These are phyloP conservation scores for Pisolithus microcarpus DNA, from an alignment of 768 basidiomycete genomes.

Conservation along the genomic window DNA sequence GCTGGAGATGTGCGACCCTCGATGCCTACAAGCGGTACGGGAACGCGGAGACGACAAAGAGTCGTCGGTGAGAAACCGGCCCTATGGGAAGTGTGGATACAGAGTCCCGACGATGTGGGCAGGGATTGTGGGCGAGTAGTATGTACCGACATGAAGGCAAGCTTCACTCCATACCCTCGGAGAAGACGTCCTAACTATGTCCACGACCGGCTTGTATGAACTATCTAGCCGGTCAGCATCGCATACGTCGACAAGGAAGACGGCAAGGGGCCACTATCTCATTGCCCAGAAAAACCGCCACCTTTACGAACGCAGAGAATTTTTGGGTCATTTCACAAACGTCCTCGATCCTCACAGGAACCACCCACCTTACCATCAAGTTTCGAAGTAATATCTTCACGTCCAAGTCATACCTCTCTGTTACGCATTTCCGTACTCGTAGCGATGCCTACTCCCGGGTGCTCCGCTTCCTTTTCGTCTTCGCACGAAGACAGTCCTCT, in stretches of 20 bases:
- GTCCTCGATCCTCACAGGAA: conserved; percentile 9
- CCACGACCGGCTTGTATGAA: background rate
- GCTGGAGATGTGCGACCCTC: too few species aligned
- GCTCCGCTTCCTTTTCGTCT: background rate
- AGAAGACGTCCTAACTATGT: background rate
- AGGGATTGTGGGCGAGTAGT: conserved; percentile 11
- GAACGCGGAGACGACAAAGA: conserved; percentile 16
- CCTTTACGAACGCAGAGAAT: conserved; percentile 8
- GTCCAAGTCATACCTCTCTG: conserved; percentile 9
- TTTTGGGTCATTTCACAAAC: conserved; percentile 9
- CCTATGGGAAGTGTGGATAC: conserved; percentile 24
- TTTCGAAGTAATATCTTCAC: background rate
- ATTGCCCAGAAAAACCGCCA: background rate
- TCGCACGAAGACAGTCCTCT: too few species aligned
- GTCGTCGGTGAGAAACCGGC: conserved; percentile 27
- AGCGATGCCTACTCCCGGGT: conserved; percentile 33
- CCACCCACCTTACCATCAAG: conserved; percentile 7
- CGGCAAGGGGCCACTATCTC: conserved; percentile 1
- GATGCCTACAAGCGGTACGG: conserved; percentile 35
- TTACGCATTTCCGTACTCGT: conserved; percentile 39
- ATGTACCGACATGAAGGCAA: conserved; percentile 26
- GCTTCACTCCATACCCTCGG: background rate
- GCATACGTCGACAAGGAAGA: conserved; percentile 9
- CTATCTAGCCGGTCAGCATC: conserved; percentile 18
- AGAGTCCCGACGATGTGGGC: conserved; percentile 3